Percentiles rank a stretch among this genome's conserved stretches.
phyloP scores from a whole-genome alignment of 345 rosid species.

The Linum trigynum region DNA sequence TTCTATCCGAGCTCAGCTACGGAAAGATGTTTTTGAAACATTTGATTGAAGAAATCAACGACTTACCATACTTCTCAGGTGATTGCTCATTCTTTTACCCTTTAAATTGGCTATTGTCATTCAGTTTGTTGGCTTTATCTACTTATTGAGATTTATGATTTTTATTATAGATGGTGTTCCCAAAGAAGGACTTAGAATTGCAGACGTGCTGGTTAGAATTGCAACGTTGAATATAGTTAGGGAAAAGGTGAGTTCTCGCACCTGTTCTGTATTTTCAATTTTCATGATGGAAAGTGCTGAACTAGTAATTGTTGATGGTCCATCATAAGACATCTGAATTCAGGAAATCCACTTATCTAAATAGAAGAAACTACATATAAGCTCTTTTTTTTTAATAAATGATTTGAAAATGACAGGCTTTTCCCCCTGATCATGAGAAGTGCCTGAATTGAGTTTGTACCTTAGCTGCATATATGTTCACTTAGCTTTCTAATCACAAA shows the following conservation, averaged over 20 bases:
- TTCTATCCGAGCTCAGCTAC: constrained; percentile 33
- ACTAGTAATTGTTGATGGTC: neutral
- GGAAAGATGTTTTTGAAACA: constrained; percentile 64
- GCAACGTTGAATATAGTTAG: constrained; percentile 53
- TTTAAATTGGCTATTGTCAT: constrained; percentile 2
- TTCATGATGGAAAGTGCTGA: constrained; percentile 1
- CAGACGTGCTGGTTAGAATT: constrained; percentile 78
- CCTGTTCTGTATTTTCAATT: neutral
- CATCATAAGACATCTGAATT: neutral
- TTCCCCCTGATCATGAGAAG: neutral
- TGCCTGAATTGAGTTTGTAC: neutral
- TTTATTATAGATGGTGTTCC: constrained; percentile 89
- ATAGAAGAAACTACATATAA: too few species aligned
- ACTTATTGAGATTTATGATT: constrained; percentile 2
- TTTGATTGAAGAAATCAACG: constrained; percentile 59
- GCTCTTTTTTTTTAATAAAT: too few species aligned
- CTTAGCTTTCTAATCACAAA: neutral
- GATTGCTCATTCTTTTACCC: constrained; percentile 23
- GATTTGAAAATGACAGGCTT: too few species aligned
- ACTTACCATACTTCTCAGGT: constrained; percentile 68
- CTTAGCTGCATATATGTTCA: neutral
- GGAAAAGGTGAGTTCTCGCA: constrained; percentile 55
- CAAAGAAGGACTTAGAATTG: constrained; percentile 92
- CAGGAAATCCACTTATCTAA: neutral
- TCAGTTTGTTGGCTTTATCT: constrained; percentile 9